Percentiles rank a stretch among this genome's conserved stretches.
phyloP scores from a whole-genome alignment of 1,284 basidiomycete species.

The Peniophora sp. region DNA sequence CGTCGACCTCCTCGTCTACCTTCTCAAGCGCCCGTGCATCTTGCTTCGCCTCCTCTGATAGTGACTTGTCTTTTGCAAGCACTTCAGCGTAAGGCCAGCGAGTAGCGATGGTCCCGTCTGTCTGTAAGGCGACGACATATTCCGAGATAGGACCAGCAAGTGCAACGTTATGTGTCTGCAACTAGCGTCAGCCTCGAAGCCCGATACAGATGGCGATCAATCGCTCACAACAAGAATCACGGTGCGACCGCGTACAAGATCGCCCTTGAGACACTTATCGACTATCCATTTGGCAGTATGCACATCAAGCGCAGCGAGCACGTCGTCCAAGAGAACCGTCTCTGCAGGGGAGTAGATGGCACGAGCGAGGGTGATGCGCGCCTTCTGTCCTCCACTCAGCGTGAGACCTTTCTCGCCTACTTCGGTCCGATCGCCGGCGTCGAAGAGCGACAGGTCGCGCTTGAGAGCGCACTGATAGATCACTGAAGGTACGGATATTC shows the following conservation, averaged over 20 bases:
- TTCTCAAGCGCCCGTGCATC: constrained; percentile 26
- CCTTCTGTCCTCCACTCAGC: constrained; percentile 67
- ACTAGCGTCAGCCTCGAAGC: too few species aligned
- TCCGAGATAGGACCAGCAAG: constrained; percentile 54
- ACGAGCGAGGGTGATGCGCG: constrained; percentile 66
- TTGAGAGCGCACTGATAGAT: constrained; percentile 57
- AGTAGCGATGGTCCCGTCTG: constrained; percentile 34
- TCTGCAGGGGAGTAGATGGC: constrained; percentile 60
- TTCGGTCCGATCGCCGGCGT: constrained; percentile 69
- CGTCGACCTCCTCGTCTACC: constrained; percentile 26
- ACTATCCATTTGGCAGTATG: constrained; percentile 73
- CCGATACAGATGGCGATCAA: too few species aligned
- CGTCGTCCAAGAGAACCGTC: constrained; percentile 60
- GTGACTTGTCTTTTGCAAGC: constrained; percentile 41
- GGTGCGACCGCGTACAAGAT: constrained; percentile 61
- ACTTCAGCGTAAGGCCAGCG: constrained; percentile 13
- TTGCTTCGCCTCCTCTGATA: constrained; percentile 29
- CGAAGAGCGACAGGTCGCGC: constrained; percentile 56
- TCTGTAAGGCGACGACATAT: constrained; percentile 51
- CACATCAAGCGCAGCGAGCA: constrained; percentile 50
- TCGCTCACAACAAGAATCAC: constrained; percentile 61
- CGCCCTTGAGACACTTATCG: constrained; percentile 67
- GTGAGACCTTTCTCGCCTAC: constrained; percentile 62
- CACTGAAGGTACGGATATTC: constrained; percentile 28
- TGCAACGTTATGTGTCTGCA: constrained; percentile 56